These are phyloP conservation scores for Xylariales sp. DNA, from an alignment of 2,329 filamentous ascomycete genomes.

Conservation along the genomic window DNA sequence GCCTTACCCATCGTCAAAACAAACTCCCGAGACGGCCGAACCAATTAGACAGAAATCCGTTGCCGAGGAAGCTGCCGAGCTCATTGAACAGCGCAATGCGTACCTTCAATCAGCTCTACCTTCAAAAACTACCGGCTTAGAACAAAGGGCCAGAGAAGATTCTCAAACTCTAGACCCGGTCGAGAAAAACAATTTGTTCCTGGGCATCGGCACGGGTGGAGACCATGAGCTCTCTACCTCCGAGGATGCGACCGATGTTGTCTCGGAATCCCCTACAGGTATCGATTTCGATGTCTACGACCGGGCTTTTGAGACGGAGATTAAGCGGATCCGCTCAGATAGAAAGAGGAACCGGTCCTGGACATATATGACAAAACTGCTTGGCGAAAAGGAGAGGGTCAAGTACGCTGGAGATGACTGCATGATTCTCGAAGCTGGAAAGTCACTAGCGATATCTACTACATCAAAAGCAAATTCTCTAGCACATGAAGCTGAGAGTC, in stretches of 20 bases:
- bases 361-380: slow-evolving; percentile 62
- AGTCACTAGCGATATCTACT: slow-evolving; percentile 37
- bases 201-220: slow-evolving; percentile 80
- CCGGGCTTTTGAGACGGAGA: slow-evolving; percentile 86
- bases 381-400: slow-evolving; percentile 58
- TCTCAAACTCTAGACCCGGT: slow-evolving; percentile 70
- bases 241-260: slow-evolving; percentile 55
- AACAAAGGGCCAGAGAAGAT: slow-evolving; percentile 39
- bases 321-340: slow-evolving; percentile 60
- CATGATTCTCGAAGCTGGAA: slow-evolving; percentile 52
- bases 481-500: slow-evolving; percentile 28
- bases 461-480: slow-evolving; percentile 33
- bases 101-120: slow-evolving; percentile 52
- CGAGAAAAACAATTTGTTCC: slow-evolving; percentile 71
- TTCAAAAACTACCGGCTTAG: slow-evolving; percentile 47
- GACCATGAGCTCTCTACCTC: slow-evolving; percentile 55
- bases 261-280: slow-evolving; percentile 86
- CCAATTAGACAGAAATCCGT: slow-evolving; percentile 49
- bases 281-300: slow-evolving; percentile 92
- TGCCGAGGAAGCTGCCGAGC: slow-evolving; percentile 61
- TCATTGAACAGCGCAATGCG: slow-evolving; percentile 60
- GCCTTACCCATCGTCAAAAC: slow-evolving; percentile 25
- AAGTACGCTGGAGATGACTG: slow-evolving; percentile 54
- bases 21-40: slow-evolving; percentile 29
- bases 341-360: slow-evolving; percentile 52